Evolutionary conservation across 106 monocot species (phyloP), one percentile per base, ranked within the genome.

Genomic region (Alisma plantagoaquatica): DNA sequence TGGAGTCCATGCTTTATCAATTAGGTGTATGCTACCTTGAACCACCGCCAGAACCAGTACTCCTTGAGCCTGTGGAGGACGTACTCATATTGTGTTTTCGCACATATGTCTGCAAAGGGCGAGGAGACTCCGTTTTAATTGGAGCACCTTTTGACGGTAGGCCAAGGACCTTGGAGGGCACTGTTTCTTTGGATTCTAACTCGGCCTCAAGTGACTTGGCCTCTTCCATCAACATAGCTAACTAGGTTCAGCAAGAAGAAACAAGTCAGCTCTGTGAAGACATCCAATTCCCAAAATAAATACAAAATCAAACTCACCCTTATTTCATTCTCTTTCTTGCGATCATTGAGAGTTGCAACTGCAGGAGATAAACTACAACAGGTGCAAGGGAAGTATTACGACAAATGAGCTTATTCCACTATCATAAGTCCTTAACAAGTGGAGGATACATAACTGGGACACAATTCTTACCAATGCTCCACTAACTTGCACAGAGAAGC

Each of bases 401-500:
- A 17, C 23, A 52, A 46, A 22, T 0, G 3, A 28, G n/a, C n/a
- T n/a, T n/a, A n/a, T n/a, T n/a, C n/a, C 2, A 26, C 24, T 1
- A 46, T 33, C 2, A 2, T 19, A 54, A 32, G 33, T 1, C 17
- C 19, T 20, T 6, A 28, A 51, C 31, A 25, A 17, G 4, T 33
- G 46, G 5, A 10, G 33, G 10, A 61, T 71, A 42, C 8, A 21
- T 33, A 14, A 38, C 14, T 14, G 5, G 35, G 14, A 38, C 14
- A 38, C 5, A 6, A 12, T 42, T 20, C 74, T 67, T 25, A 94
- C 94, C 94, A 94, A 27, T 80, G 75, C 44, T 88, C 94, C 74
- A 94, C 78, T 71, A 94, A 68, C 69, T 94, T 94, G 87, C 94
- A 94, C 17, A 94, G 61, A 58, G 94, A 84, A 43, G 94, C 87